Conservation (phyloP, 78 protist species). For the Dictyostelium discoideum region DNA sequence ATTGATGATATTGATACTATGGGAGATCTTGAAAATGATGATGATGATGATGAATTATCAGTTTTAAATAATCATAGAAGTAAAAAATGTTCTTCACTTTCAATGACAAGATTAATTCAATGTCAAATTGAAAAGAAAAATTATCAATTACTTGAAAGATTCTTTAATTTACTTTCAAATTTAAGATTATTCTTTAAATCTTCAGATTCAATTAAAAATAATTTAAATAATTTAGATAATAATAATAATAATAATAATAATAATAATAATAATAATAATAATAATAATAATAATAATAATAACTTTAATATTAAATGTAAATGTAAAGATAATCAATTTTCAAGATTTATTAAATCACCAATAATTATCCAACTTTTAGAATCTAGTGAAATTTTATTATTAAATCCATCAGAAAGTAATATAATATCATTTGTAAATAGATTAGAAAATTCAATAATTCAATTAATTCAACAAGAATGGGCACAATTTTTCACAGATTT, state of each 20-base stretch:
- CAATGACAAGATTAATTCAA: not conserved
- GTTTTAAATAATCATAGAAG: not conserved
- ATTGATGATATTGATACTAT: no score
- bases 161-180: not conserved
- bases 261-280: no score
- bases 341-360: not conserved
- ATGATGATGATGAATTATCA: not conserved
- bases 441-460: not conserved
- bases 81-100: not conserved
- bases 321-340: not conserved
- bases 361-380: not conserved
- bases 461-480: constrained; percentile 17
- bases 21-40: no score
- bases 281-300: not conserved
- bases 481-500: constrained; percentile 12
- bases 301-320: not conserved
- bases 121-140: not conserved
- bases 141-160: not conserved
- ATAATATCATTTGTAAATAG: not conserved
- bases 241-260: not conserved
- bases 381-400: not conserved
- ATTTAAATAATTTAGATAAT: not conserved
- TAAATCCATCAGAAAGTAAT: not conserved
- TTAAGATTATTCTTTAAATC: not conserved
- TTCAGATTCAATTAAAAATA: not conserved